Base-by-base conservation (phyloP, 805 yeast genomes). In the Schizosaccharomyces lindneri region DNA sequence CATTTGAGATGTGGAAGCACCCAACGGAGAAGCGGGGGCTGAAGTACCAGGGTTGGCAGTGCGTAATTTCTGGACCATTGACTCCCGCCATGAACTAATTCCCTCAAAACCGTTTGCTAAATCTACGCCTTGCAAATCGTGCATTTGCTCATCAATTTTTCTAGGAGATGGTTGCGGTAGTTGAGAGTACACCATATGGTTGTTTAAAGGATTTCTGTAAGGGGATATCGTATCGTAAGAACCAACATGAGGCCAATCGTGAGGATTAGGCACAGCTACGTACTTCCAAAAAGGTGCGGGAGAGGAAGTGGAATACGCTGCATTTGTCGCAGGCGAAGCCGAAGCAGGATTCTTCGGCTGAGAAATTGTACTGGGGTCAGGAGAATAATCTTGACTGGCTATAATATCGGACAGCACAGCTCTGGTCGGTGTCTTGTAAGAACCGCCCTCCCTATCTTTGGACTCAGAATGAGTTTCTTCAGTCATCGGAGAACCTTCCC, bases 271-370 rank as follows among this genome's bases (percentile, higher is more conserved):
- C 60, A 89, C 82, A 67, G 88, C 95, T 68, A 89, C 87, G 73
- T 86, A 82, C 69, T 85, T 86, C 97, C 96, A 87, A 63, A 89
- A 79, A 19, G 75, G 72, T 7, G 95, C 96, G 1, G 97, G 97
- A 1, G 95, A 86, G 39, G 84, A 79, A 60, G 73, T 77, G 5
- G 74, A 75, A 79, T 73, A 73, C 2, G 29, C 21, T 7, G 57
- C 21, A 11, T 24, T 24, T 24, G 27, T 17, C 7, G 19, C 27
- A 15, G 36, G 57, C 7, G 57, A 21, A 24, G 19, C 57, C 11
- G 32, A 51, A 5, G 36, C 57, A 21, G 57, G 29, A 21, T 29
- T 51, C 15, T 21, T 24, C n/a, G 57, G 13, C 11, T 21, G 71
- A 70, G 74, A 69, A 72, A 73, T 68, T 69, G 75, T 62, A 70